Evolutionary conservation across 2,329 filamentous ascomycete genomes (phyloP), one percentile per base, ranked within the genome.

Genomic region (Monascus ruber): DNA sequence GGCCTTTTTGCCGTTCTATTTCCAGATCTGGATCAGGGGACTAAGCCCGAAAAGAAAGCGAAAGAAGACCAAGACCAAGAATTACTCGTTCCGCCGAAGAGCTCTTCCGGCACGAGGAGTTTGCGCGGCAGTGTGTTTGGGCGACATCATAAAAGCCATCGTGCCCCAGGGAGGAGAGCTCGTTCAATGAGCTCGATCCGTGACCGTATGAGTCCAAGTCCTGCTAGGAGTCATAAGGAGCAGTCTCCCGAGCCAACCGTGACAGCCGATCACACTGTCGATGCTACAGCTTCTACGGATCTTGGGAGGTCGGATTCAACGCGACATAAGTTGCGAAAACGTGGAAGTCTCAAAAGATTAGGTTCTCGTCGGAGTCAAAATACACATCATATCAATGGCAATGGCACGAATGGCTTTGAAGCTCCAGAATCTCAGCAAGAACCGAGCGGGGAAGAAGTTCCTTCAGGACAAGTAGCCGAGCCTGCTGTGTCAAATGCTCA

Each of bases 1-100:
- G 78, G 78, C 10, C 69, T 96, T 1, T 98, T 91, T 55, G 76
- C 79, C 3, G 74, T 83, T 45, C 69, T 98, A 0, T 96, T 94
- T 58, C 82, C 82, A 5, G 74, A 78, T 36, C 64, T 76, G 6
- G 64, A 70, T 46, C 62, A 60, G 35, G 58, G 63, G 25, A 42
- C 51, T 48, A 42, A 54, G 34, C 34, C 45, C 17, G 41, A 45
- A 39, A 53, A 45, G 33, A 8, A 43, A 36, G 46, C 31, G 54
- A 56, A 50, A 66, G 54, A 43, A 59, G 48, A 46, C 58, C 45
- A 28, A 62, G 53, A 41, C 52, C 52, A 48, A 17, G 56, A 59
- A 4, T 59, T 70, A n/a, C 52, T 69, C 17, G 68, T 74, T 17
- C 73, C 75, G 4, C 81, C 83, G 3, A 81, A 79, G 56, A 85